A percentile compares a stretch with the other conserved stretches of the same genome.
phyloP scores from a whole-genome alignment of 2,329 filamentous ascomycete genomes.

The Hypoxylon sp. region DNA sequence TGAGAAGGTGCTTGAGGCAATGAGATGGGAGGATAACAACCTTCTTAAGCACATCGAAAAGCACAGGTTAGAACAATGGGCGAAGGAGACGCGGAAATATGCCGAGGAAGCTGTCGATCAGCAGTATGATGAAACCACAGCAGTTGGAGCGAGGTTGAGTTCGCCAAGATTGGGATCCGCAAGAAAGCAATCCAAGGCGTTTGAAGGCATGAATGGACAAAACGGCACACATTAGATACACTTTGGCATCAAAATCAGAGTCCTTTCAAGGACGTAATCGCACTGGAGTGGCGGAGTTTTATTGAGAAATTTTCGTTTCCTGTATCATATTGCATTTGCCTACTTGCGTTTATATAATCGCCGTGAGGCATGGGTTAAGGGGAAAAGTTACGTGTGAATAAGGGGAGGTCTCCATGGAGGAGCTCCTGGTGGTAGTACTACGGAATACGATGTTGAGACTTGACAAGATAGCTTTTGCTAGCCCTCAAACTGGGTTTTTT shows the following conservation, averaged over 20 bases:
- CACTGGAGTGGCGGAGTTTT: conserved; percentile 46
- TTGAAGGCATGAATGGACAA: conserved; percentile 46
- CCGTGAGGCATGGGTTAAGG: conserved; percentile 39
- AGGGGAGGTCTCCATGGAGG: conserved; percentile 18
- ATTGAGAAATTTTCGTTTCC: conserved; percentile 27
- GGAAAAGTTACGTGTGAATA: conserved; percentile 43
- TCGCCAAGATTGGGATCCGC: conserved; percentile 31
- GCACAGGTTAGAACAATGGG: conserved; percentile 79
- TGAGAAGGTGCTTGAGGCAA: conserved; percentile 78
- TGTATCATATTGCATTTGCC: conserved; percentile 46
- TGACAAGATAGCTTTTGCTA: conserved; percentile 27
- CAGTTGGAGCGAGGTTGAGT: conserved; percentile 41
- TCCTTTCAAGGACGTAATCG: conserved; percentile 35
- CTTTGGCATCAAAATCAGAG: conserved; percentile 26
- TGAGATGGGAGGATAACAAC: conserved; percentile 78
- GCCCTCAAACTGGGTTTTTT: conserved; percentile 15
- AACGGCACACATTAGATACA: conserved; percentile 48
- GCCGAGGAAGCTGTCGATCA: conserved; percentile 52
- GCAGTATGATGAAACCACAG: conserved; percentile 51
- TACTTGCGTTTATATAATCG: conserved; percentile 48
- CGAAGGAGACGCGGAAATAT: conserved; percentile 53
- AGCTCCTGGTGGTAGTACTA: conserved; percentile 6
- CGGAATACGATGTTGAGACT: conserved; percentile 31
- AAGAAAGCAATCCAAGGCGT: conserved; percentile 36
- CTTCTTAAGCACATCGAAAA: conserved; percentile 77